A percentile compares a stretch with the other conserved stretches of the same genome.
These are phyloP conservation scores for Hebeloma cylindrosporum DNA, from an alignment of 768 basidiomycete species.

Conservation along the genomic window DNA sequence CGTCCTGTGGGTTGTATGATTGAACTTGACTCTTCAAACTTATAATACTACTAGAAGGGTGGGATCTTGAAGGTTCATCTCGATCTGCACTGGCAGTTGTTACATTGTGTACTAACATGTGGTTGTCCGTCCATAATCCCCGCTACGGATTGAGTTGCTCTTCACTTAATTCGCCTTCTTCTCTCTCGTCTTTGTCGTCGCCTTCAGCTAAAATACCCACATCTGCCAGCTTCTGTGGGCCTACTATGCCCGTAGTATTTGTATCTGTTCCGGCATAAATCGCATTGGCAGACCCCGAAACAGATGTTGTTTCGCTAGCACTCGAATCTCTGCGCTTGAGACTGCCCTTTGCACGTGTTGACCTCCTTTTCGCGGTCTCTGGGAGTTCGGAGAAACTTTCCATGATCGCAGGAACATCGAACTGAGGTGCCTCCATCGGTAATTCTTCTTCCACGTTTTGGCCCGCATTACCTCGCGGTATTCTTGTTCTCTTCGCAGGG, in stretches of 20 bases:
- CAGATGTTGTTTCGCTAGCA: constrained; percentile 48
- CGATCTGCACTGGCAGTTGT: too few relatives aligned
- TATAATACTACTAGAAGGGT: too few relatives aligned
- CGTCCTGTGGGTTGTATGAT: too few relatives aligned
- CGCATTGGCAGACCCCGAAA: constrained; percentile 22
- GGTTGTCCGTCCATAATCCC: neutral
- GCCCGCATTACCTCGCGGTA: constrained; percentile 43
- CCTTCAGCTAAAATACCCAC: constrained; percentile 12
- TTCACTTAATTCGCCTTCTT: constrained; percentile 44
- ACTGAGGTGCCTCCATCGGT: constrained; percentile 28
- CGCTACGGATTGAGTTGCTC: constrained; percentile 16
- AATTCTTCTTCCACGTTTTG: constrained; percentile 43
- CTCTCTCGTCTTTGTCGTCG: constrained; percentile 35
- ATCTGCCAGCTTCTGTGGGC: constrained; percentile 8
- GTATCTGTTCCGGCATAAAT: constrained; percentile 9
- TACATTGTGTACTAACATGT: too few relatives aligned
- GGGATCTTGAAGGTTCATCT: too few relatives aligned
- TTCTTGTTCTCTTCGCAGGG: constrained; percentile 66
- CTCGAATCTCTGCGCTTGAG: constrained; percentile 49
- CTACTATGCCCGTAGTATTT: constrained; percentile 1
- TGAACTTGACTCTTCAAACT: too few relatives aligned
- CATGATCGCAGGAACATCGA: constrained; percentile 22
- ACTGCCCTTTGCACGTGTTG: constrained; percentile 45
- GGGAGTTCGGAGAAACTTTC: constrained; percentile 32
- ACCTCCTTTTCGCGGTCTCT: constrained; percentile 43